Evolutionary conservation across 78 protist species (phyloP).

Genomic region (Protostelium mycophagum): DNA sequence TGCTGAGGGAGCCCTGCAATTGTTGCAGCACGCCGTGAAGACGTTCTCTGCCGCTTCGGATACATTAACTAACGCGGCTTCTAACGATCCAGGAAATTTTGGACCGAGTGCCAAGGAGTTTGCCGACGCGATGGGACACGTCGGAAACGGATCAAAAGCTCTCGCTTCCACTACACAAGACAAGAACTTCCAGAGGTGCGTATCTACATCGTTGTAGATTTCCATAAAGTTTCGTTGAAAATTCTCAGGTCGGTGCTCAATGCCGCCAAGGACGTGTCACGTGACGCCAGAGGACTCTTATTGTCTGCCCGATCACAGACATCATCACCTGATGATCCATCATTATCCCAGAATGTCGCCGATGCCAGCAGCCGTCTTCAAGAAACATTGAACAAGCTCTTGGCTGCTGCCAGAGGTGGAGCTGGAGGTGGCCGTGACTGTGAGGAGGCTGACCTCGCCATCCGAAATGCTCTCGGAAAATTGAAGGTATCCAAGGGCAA

Average conservation of each 20-base stretch:
- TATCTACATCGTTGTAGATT: too few relatives aligned
- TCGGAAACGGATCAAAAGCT: slow-evolving; percentile 52
- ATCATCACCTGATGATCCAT: slow-evolving; percentile 48
- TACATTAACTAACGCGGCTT: background rate
- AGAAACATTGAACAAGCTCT: slow-evolving; percentile 32
- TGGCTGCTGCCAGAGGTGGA: slow-evolving; percentile 55
- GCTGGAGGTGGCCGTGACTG: slow-evolving; percentile 61
- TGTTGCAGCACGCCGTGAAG: slow-evolving; percentile 44
- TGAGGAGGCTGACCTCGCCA: slow-evolving; percentile 48
- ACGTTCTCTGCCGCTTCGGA: slow-evolving; percentile 15
- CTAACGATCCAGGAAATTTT: slow-evolving; percentile 35
- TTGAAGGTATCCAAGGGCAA: background rate
- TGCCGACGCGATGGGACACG: slow-evolving; percentile 35
- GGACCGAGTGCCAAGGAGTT: slow-evolving; percentile 40
- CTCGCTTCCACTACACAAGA: slow-evolving; percentile 45
- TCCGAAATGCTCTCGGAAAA: slow-evolving; percentile 15
- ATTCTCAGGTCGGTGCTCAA: slow-evolving; percentile 42
- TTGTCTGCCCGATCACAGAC: slow-evolving; percentile 49
- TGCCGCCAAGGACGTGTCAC: slow-evolving; percentile 53
- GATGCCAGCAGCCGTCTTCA: slow-evolving; percentile 42
- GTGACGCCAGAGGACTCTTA: slow-evolving; percentile 35
- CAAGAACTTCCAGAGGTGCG: slow-evolving; percentile 22
- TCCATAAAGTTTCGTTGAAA: too few relatives aligned
- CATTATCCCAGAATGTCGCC: slow-evolving; percentile 27
- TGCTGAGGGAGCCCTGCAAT: slow-evolving; percentile 40